A percentile compares a stretch with the other conserved stretches of the same genome.
phyloP scores from a whole-genome alignment of 495 filamentous ascomycete genomes.

The Corynascus novoguineensis region DNA sequence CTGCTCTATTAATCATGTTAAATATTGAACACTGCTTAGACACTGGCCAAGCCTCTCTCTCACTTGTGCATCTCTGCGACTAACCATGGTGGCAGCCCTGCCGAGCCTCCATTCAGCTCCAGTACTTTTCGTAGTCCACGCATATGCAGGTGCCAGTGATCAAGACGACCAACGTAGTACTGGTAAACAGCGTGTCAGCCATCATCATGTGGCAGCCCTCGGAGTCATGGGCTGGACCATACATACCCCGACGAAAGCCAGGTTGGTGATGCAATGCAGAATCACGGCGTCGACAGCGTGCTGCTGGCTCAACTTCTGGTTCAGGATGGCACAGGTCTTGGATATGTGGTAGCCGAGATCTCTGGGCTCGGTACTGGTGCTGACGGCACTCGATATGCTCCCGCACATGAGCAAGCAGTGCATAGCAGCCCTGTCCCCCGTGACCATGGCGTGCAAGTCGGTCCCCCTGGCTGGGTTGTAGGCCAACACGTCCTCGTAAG shows the following conservation, averaged over 20 bases:
- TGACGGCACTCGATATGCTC: constrained; percentile 16
- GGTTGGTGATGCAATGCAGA: constrained; percentile 24
- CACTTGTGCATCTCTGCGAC: constrained; percentile 25
- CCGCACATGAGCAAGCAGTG: constrained; percentile 29
- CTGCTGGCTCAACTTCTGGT: constrained; percentile 22
- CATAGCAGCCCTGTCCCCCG: constrained; percentile 16
- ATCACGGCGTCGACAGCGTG: constrained; percentile 17
- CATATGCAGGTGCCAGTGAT: constrained; percentile 34
- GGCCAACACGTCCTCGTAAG: constrained; percentile 28
- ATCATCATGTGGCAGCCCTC: neutral
- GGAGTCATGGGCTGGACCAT: neutral
- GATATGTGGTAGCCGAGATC: constrained; percentile 27
- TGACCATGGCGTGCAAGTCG: constrained; percentile 20
- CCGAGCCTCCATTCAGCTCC: constrained; percentile 20
- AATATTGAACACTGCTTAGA: neutral
- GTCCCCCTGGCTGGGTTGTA: constrained; percentile 25
- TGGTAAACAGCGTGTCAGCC: neutral
- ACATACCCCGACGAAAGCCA: constrained; percentile 28
- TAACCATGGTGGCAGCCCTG: constrained; percentile 15
- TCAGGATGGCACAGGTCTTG: constrained; percentile 28
- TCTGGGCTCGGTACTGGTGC: constrained; percentile 13
- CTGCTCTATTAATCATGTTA: constrained; percentile 18
- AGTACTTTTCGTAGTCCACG: constrained; percentile 26
- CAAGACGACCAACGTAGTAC: constrained; percentile 27
- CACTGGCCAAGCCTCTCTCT: neutral